These are phyloP conservation scores for Talaromyces borbonicus DNA, from an alignment of 495 filamentous ascomycete genomes.

Conservation along the genomic window DNA sequence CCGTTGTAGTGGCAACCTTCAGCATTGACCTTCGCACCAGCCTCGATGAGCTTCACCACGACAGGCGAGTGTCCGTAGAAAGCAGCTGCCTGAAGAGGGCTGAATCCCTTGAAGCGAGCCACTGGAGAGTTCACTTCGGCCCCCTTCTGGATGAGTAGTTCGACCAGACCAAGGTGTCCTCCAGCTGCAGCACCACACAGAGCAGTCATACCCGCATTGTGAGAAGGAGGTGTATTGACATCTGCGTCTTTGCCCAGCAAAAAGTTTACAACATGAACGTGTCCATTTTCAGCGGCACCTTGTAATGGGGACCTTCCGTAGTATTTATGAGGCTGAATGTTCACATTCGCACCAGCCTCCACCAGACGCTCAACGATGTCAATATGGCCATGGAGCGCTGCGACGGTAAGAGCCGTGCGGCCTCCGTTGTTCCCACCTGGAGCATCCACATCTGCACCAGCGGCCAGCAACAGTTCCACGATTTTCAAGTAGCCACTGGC, in stretches of 20 bases:
- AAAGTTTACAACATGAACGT: slow-evolving; percentile 4
- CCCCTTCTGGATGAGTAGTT: slow-evolving; percentile 29
- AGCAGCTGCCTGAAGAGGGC: slow-evolving; percentile 10
- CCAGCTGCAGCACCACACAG: slow-evolving; percentile 28
- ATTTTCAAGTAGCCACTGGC: slow-evolving; percentile 28
- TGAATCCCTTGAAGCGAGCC: slow-evolving; percentile 4
- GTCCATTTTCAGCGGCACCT: slow-evolving; percentile 6
- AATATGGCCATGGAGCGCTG: slow-evolving; percentile 33
- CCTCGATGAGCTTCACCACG: slow-evolving; percentile 2
- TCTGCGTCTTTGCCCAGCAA: slow-evolving; percentile 20
- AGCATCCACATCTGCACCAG: slow-evolving; percentile 9
- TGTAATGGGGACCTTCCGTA: slow-evolving; percentile 6
- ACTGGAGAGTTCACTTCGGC: slow-evolving; percentile 25
- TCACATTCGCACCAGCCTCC: slow-evolving; percentile 7
- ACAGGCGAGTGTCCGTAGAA: background rate
- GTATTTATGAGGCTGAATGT: slow-evolving; percentile 1
- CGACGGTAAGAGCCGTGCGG: slow-evolving; percentile 20
- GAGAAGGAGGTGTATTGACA: slow-evolving; percentile 16
- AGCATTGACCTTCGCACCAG: slow-evolving; percentile 7
- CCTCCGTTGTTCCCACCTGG: slow-evolving; percentile 7
- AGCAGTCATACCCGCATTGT: slow-evolving; percentile 20
- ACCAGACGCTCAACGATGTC: slow-evolving; percentile 6
- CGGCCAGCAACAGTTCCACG: slow-evolving; percentile 7
- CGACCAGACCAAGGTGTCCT: slow-evolving; percentile 24
- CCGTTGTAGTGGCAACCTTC: slow-evolving; percentile 3